Base-by-base conservation (phyloP, 805 yeast species). In the Myxozyma sirexii region DNA sequence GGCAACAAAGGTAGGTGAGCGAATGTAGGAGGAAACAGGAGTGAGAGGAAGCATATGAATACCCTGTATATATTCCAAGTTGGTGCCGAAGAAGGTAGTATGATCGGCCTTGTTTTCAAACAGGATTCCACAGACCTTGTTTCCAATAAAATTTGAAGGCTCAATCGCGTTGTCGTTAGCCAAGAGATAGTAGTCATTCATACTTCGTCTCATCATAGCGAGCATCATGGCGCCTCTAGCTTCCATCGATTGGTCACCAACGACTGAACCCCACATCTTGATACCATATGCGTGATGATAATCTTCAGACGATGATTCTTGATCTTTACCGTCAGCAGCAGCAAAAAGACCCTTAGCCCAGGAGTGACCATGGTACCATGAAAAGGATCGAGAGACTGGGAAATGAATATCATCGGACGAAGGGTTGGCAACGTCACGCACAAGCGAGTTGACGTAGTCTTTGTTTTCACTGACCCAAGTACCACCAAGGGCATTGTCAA, bases 1-100 rank as follows among this genome's bases (percentile, higher is more conserved):
- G 44, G 69, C 58, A 6, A 81, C 83, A 71, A 81, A 84, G 13
- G 69, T 67, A 1, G 85, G 79, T 17, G 75, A 71, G 59, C 92
- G 79, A 43, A 86, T 77, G 60, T 74, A 80, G 1, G 85, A 77
- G 24, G 87, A 82, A 17, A 79, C 77, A 0, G 90, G 87, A 0
- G 88, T 85, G 29, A 83, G 75, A 23, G 92, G 92, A 39, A 87
- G 69, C 91, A 87, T 87, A 71, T 87, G 91, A 60, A 87, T 87
- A 3, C 93, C 93, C 66, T 87, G 90, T 54, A 85, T 86, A 67
- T 82, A 87, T 71, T 86, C 85, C 42, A 76, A 73, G 56, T 80
- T 75, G 60, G 75, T 69, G 4, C 91, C 91, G 69, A 87, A 87
- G 68, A 82, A 87, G 1, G 92, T 87, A 6, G 89, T 82, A 74